Percentiles rank a stretch among this genome's conserved stretches.
Evolutionary conservation across 2,329 filamentous ascomycete genomes (phyloP).

Genomic region (Microdochium bolleyi): DNA sequence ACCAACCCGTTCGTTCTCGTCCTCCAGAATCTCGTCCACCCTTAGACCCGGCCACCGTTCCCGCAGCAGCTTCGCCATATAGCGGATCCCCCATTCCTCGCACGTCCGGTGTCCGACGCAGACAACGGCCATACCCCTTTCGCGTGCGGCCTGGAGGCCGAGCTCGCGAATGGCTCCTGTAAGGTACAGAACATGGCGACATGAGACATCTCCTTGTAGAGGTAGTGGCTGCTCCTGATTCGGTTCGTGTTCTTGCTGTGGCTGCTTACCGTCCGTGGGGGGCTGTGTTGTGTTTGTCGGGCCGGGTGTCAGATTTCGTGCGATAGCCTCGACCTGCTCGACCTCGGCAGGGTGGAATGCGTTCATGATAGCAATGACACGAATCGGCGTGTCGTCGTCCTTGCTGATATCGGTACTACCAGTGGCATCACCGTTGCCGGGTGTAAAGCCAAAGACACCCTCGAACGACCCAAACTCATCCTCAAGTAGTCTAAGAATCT

Average conservation of each 20-base stretch:
- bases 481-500: not conserved
- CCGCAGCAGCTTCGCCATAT: slow-evolving; percentile 3
- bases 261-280: not conserved
- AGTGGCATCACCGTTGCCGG: not conserved
- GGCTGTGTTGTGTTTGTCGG: not conserved
- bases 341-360: slow-evolving; percentile 11
- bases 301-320: not conserved
- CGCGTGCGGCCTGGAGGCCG: slow-evolving; percentile 5
- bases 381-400: not conserved
- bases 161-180: slow-evolving; percentile 7
- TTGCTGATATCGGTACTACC: too few species aligned
- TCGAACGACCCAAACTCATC: slow-evolving; percentile 4
- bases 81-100: slow-evolving; percentile 10
- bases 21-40: slow-evolving; percentile 7
- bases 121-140: slow-evolving; percentile 5
- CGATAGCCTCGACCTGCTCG: slow-evolving; percentile 2
- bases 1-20: slow-evolving; percentile 5
- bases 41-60: slow-evolving; percentile 4
- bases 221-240: too few species aligned
- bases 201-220: too few species aligned
- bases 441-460: slow-evolving; percentile 2
- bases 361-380: slow-evolving; percentile 9
- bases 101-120: slow-evolving; percentile 9
- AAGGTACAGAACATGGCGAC: slow-evolving; percentile 5
- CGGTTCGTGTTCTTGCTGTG: not conserved